phyloP scores from a whole-genome alignment of 176 grass and related monocot species.

The Chloris gayana region DNA sequence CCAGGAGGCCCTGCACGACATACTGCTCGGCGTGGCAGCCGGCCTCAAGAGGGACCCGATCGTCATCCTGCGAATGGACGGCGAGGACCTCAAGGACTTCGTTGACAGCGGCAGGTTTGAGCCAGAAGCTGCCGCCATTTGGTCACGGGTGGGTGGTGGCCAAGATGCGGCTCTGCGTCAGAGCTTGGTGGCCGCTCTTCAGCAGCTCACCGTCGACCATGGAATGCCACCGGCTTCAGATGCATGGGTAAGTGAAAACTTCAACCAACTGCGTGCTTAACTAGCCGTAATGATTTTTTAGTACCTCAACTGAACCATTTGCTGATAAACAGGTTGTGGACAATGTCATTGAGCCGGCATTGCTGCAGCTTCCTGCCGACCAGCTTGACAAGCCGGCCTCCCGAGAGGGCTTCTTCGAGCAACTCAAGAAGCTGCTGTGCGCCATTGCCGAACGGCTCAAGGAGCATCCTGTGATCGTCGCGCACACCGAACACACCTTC shows the following conservation, averaged over 20 bases:
- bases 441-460: slow-evolving; percentile 47
- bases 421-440: slow-evolving; percentile 59
- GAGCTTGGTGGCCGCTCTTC: slow-evolving; percentile 54
- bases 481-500: slow-evolving; percentile 76
- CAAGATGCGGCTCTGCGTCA: slow-evolving; percentile 42
- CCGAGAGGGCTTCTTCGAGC: slow-evolving; percentile 54
- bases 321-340: slow-evolving; percentile 45
- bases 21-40: slow-evolving; percentile 84
- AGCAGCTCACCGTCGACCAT: slow-evolving; percentile 66
- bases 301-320: neutral
- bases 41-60: slow-evolving; percentile 91
- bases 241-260: slow-evolving; percentile 56
- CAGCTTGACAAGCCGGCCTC: slow-evolving; percentile 52
- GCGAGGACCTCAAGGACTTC: slow-evolving; percentile 88
- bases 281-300: neutral
- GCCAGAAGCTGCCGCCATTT: slow-evolving; percentile 52
- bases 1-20: slow-evolving; percentile 66
- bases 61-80: slow-evolving; percentile 89
- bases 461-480: slow-evolving; percentile 85
- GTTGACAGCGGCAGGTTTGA: slow-evolving; percentile 54
- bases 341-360: slow-evolving; percentile 62
- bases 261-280: neutral
- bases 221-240: slow-evolving; percentile 86
- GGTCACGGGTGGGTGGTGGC: slow-evolving; percentile 42
- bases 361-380: slow-evolving; percentile 44